These are phyloP conservation scores for Tetradesmus lagerheimii DNA, from an alignment of 139 green algal species.

Conservation along the genomic window DNA sequence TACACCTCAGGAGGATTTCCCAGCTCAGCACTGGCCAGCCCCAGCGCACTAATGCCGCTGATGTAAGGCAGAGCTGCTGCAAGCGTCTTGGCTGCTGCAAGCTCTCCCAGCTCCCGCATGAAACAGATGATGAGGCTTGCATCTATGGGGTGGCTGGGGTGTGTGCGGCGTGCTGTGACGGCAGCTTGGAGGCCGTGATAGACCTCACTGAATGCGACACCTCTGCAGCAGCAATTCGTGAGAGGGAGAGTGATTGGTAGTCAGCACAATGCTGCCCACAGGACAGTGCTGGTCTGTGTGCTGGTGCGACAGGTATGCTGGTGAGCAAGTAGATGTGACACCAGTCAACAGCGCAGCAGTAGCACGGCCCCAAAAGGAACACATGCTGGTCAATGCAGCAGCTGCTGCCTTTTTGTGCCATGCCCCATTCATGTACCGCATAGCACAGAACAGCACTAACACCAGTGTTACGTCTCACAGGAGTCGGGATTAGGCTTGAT, in stretches of 20 bases:
- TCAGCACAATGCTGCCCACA: not conserved
- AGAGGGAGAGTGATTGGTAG: not conserved
- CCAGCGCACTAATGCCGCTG: conserved; percentile 57
- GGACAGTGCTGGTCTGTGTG: too few species aligned
- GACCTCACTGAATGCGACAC: conserved; percentile 11
- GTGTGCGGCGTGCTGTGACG: conserved; percentile 20
- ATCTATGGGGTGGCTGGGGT: conserved; percentile 31
- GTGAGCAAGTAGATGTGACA: too few species aligned
- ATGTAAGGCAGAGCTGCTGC: conserved; percentile 56
- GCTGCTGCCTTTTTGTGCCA: too few species aligned
- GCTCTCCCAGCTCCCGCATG: conserved; percentile 50
- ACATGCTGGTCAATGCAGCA: too few species aligned
- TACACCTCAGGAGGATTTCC: conserved; percentile 51
- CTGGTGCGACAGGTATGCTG: too few species aligned
- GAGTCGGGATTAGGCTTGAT: too few species aligned
- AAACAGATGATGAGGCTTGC: conserved; percentile 70
- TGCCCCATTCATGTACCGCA: too few species aligned
- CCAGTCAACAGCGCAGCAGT: too few species aligned
- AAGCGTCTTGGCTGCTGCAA: conserved; percentile 33
- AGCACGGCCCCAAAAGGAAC: too few species aligned
- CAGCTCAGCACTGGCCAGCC: conserved; percentile 66
- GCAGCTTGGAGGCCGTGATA: conserved; percentile 37
- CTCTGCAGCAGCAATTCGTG: conserved; percentile 45
- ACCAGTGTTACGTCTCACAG: too few species aligned
- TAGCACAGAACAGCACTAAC: too few species aligned